Conservation (phyloP, 148 eudicot genomes). For the Heliamphora exappendiculata region DNA sequence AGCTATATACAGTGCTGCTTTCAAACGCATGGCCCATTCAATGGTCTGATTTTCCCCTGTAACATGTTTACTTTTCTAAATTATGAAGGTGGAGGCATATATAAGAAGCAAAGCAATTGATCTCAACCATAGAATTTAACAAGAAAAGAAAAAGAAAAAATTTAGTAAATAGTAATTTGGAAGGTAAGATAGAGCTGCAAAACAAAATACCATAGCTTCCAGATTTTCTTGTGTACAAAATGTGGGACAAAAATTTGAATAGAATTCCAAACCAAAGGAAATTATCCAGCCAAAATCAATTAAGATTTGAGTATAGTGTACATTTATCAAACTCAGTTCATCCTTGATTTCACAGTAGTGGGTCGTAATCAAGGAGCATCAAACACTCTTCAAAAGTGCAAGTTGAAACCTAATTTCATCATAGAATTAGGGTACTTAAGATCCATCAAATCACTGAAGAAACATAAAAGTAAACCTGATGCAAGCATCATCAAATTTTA, state of each 20-base stretch:
- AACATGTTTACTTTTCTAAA: background rate
- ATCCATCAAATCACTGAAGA: conserved; percentile 1
- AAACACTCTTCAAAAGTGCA: background rate
- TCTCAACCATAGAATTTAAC: background rate
- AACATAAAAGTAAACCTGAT: background rate
- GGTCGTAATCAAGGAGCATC: background rate
- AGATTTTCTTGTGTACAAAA: background rate
- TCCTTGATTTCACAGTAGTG: background rate
- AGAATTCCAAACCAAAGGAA: background rate
- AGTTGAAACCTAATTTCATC: background rate
- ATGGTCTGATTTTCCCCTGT: conserved; percentile 89
- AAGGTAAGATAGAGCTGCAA: background rate
- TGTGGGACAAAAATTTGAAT: background rate
- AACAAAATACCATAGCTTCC: background rate
- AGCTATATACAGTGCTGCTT: conserved; percentile 71
- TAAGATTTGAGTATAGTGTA: background rate
- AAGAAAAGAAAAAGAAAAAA: background rate
- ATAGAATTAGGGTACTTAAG: background rate
- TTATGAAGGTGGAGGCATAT: background rate
- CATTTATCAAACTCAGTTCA: background rate
- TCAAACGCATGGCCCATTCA: conserved; percentile 90
- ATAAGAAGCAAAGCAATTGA: background rate
- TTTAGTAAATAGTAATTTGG: background rate
- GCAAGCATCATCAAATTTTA: background rate
- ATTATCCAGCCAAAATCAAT: background rate